A percentile compares a stretch with the other conserved stretches of the same genome.
These are phyloP conservation scores for Morella rubra DNA, from an alignment of 306 rosid species.

Conservation along the genomic window DNA sequence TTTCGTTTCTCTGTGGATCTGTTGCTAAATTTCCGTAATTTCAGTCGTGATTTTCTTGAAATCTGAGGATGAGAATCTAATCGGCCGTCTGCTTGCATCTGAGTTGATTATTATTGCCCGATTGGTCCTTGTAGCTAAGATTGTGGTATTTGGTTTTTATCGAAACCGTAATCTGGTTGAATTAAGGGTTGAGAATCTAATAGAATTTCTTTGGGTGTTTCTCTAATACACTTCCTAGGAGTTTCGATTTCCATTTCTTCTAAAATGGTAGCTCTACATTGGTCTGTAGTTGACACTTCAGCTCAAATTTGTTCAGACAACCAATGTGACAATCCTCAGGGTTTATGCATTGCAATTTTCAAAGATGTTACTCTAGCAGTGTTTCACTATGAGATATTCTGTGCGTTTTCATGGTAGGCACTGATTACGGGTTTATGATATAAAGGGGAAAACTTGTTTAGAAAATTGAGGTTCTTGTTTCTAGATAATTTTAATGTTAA, in stretches of 20 bases:
- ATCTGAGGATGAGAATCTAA: background rate
- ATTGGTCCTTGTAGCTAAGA: background rate
- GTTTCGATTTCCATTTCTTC: background rate
- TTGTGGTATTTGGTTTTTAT: background rate
- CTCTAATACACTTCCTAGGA: too few relatives aligned
- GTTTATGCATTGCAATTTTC: background rate
- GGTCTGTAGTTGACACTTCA: too few relatives aligned
- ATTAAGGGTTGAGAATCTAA: background rate
- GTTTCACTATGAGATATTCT: background rate
- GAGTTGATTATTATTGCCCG: background rate
- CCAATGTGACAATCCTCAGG: background rate
- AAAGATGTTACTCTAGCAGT: background rate
- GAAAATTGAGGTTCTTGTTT: background rate
- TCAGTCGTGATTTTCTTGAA: background rate
- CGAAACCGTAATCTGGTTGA: background rate
- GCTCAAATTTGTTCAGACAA: background rate
- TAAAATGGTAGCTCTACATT: background rate
- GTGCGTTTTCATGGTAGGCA: background rate
- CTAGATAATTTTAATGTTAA: background rate
- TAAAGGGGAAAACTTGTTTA: background rate
- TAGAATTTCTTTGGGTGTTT: too few relatives aligned
- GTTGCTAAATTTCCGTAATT: background rate
- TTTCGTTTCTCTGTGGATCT: background rate
- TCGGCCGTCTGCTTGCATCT: background rate
- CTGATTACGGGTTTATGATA: background rate